Evolutionary conservation across 441 rosid genomes (phyloP).

Genomic region (Bocquillonia castaneifolia): DNA sequence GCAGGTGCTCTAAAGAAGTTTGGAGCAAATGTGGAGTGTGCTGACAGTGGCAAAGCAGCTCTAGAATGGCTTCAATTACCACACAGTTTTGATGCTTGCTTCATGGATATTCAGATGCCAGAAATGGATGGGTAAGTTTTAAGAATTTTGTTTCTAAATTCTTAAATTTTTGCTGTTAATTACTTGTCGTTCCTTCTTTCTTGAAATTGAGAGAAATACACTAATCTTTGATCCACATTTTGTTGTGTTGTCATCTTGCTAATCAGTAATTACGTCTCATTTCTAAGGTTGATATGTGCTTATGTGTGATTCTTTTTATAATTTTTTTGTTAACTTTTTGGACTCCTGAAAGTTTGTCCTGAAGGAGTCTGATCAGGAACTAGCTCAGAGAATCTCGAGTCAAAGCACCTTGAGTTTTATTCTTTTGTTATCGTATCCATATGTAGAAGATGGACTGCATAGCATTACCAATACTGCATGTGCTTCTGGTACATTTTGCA

Average conservation of each 20-base stretch:
- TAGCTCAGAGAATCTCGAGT: not conserved
- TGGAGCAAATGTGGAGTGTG: conserved; percentile 85
- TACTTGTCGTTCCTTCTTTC: not conserved
- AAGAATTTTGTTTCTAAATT: not conserved
- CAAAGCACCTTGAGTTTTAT: not conserved
- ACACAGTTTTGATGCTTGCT: conserved; percentile 86
- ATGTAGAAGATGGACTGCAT: too few species aligned
- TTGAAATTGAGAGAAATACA: not conserved
- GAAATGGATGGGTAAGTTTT: conserved; percentile 86
- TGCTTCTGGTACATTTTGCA: not conserved
- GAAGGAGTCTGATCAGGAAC: not conserved
- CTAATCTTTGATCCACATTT: too few species aligned
- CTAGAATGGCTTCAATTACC: conserved; percentile 65
- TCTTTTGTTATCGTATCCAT: not conserved
- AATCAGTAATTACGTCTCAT: too few species aligned
- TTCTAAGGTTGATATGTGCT: too few species aligned
- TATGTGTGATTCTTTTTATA: too few species aligned
- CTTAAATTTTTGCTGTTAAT: too few species aligned
- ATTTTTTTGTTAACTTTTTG: not conserved
- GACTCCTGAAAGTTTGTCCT: not conserved
- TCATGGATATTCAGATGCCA: conserved; percentile 99
- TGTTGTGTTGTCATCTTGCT: too few species aligned
- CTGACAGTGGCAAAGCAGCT: conserved; percentile 78
- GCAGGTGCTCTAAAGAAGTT: conserved; percentile 92
- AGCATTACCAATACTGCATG: not conserved